Conservation (phyloP, 2,329 filamentous ascomycete genomes). For the Cladophialophora exuberans region DNA sequence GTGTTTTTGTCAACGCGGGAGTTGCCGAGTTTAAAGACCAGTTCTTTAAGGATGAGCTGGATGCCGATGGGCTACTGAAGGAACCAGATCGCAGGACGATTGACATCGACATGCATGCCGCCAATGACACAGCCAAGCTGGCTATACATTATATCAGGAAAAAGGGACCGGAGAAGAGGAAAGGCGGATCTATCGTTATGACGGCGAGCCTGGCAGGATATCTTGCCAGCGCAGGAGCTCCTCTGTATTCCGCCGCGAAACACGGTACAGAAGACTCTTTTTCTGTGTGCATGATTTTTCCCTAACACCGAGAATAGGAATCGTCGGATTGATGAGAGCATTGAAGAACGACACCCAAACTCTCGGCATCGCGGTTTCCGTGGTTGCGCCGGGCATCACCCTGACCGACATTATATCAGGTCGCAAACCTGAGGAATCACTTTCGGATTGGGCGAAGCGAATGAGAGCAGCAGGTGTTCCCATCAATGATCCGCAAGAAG, state of each 20-base stretch:
- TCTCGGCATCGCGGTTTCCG: constrained; percentile 49
- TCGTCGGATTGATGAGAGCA: constrained; percentile 55
- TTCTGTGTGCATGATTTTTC: background rate
- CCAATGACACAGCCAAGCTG: constrained; percentile 51
- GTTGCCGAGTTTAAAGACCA: constrained; percentile 54
- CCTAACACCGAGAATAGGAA: constrained; percentile 33
- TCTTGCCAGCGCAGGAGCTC: constrained; percentile 51
- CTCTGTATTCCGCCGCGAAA: constrained; percentile 54
- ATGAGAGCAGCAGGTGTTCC: constrained; percentile 51
- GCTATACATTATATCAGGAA: constrained; percentile 52
- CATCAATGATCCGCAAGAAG: constrained; percentile 50
- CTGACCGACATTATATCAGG: constrained; percentile 50
- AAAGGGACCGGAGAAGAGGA: constrained; percentile 31
- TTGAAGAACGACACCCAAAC: constrained; percentile 54
- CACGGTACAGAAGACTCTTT: constrained; percentile 40
- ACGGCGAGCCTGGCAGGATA: constrained; percentile 56
- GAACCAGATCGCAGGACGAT: constrained; percentile 52
- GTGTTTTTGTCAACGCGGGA: constrained; percentile 55
- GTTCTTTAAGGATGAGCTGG: constrained; percentile 52
- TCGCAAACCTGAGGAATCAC: constrained; percentile 37
- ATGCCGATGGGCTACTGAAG: constrained; percentile 45
- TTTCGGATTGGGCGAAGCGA: constrained; percentile 46
- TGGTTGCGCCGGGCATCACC: constrained; percentile 55
- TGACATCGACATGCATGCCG: constrained; percentile 52
- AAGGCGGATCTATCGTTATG: constrained; percentile 51